Base-by-base conservation (phyloP, 2,329 filamentous ascomycete genomes). In the Nemania sp. region DNA sequence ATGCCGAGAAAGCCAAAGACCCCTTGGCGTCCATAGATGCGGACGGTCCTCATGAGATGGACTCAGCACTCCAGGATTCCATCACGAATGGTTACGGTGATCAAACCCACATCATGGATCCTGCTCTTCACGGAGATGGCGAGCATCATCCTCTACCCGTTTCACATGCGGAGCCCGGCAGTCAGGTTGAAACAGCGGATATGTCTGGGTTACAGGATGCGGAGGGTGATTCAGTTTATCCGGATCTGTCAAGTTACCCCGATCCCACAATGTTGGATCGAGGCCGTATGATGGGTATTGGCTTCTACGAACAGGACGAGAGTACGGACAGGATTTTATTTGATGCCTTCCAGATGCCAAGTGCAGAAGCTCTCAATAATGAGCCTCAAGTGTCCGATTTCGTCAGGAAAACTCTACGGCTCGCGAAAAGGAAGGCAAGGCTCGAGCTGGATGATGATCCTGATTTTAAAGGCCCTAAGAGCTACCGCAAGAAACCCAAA, bases 291-390 rank as follows among this genome's bases (percentile, higher is more conserved):
- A 76, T 86, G 64, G 84, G 84, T 15, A 82, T 85, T 77, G 84
- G 83, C 10, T 87, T 86, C 71, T 87, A 86, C 68, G 80, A 86
- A 58, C 83, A 85, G 66, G 82, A 84, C 60, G 81, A 85, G 65
- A 79, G 78, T 20, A 78, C 81, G 1, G 83, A 86, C 69, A 83
- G 77, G 67, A 87, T 87, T 69, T 71, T 87, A 2, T 87, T 87
- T 59, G 82, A 87, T 63, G 80, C 81, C 9, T 87, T 85, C 67
- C 80, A 86, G 65, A 77, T 78, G 29, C 84, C 83, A 5, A 74
- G 80, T 12, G 75, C 77, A 3, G 80, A 82, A 3, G 72, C 73
- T 11, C 68, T 83, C 54, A 68, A 72, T 35, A 69, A 74, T 9
- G 78, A 83, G 52, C 75, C 79, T 2, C 77, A 83, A 59, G 73